Evolutionary conservation across 2,329 filamentous ascomycete species (phyloP).

Genomic region (Venturia pyrina): DNA sequence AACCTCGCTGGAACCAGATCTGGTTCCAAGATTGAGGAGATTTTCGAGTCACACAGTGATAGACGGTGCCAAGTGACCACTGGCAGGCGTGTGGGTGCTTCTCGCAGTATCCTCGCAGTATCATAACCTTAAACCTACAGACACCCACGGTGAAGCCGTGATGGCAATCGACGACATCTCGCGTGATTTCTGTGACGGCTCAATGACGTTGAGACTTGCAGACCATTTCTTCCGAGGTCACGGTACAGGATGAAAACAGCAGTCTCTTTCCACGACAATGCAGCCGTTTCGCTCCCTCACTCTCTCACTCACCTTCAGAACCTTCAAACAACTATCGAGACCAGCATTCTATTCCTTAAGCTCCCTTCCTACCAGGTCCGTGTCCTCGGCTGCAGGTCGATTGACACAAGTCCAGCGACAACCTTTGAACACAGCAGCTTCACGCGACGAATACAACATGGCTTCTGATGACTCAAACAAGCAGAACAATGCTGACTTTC

Average conservation of each 20-base stretch:
- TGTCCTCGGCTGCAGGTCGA: background rate
- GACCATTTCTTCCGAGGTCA: background rate
- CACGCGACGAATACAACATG: background rate
- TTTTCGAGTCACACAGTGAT: too few relatives aligned
- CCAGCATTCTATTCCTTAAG: background rate
- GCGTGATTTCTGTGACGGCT: background rate
- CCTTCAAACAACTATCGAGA: background rate
- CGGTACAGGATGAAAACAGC: background rate
- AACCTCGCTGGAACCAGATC: too few relatives aligned
- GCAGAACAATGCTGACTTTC: conserved; percentile 7
- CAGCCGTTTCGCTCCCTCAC: background rate
- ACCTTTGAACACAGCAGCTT: background rate
- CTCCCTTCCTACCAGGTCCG: background rate
- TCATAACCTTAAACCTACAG: too few relatives aligned
- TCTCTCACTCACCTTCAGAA: background rate
- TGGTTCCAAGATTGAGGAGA: too few relatives aligned
- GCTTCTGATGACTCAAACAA: background rate
- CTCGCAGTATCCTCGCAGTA: too few relatives aligned
- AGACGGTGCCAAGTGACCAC: too few relatives aligned
- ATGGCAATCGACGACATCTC: background rate
- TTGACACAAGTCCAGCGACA: background rate
- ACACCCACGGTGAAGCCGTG: background rate
- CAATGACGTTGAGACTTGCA: background rate
- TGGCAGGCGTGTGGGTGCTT: too few relatives aligned
- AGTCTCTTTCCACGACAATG: background rate